Evolutionary conservation across 768 basidiomycete species (phyloP), one percentile per base, ranked within the genome.

Genomic region (Podaxis mareebaensis): DNA sequence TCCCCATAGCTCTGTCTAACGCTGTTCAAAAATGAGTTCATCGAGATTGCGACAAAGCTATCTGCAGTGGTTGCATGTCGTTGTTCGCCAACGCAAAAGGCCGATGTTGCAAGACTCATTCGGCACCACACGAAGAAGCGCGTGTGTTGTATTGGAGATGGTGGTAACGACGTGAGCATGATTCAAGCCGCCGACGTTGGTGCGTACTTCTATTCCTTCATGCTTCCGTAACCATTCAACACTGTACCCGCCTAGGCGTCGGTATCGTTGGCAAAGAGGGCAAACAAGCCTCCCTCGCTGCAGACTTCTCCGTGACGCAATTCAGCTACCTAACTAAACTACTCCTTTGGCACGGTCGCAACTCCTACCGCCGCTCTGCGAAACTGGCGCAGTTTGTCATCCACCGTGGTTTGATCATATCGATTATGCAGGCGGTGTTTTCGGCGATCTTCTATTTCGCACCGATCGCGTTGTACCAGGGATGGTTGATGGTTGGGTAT

Each of bases 261-360:
- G 97, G 97, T 22, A 99, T 99, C 67, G 97, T 99, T 17, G 97
- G 97, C 20, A 99, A 99, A 75, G 97, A 99, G 80, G 97, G 97
- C 26, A 96, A 94, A 73, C 97, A 99, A 75, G 97, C 97, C 0
- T 98, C 96, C 0, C 85, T 99, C n/a, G 96, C 97, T 0, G 97
- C 97, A 2, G 97, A 99, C 76, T 99, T 99, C 72, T 96, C 95
- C 3, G 92, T 99, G 66, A 97, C 90, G 3, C 97, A 99, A 73
- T 99, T 99, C 84, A 93, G 92, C 71, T 84, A 86, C 74, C 86
- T 99, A 54, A 97, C 96, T 11, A 99, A 99, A 74, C 86, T 99
- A 2, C 89, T 99, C 20, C 84, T 99, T 44, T 99, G 97, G 97
- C 97, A 99, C 66, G 97, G 97, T 5, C 91, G 97, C 52, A 99